Conservation (phyloP, 2,329 filamentous ascomycete genomes). For the Sarocladium oryzae region DNA sequence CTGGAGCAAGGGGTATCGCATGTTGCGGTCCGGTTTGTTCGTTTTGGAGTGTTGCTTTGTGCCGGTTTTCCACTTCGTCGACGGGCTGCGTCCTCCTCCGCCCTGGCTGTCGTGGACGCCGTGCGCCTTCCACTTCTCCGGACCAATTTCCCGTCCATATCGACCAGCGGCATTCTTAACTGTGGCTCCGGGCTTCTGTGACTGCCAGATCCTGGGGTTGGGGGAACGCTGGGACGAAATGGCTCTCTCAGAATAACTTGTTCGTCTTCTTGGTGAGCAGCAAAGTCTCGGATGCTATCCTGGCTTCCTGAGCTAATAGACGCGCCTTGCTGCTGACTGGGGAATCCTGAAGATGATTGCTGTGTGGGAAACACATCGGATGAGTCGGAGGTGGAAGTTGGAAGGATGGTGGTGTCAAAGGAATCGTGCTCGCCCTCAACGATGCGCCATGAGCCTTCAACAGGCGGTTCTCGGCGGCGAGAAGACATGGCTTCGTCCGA, state of each 20-base stretch:
- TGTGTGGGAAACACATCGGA: neutral
- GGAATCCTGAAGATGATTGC: slow-evolving; percentile 26
- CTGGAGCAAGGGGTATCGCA: neutral
- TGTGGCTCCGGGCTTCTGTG: slow-evolving; percentile 33
- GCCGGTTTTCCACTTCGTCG: neutral
- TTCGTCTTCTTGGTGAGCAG: slow-evolving; percentile 47
- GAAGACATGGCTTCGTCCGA: slow-evolving; percentile 1
- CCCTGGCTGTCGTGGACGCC: neutral
- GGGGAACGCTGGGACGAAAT: slow-evolving; percentile 47
- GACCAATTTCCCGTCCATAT: slow-evolving; percentile 31
- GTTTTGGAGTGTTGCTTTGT: neutral
- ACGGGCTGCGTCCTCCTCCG: neutral
- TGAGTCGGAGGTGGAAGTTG: slow-evolving; percentile 32
- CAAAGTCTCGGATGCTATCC: slow-evolving; percentile 50
- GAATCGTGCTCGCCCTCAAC: slow-evolving; percentile 56
- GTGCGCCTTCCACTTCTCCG: neutral
- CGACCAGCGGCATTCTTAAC: slow-evolving; percentile 46
- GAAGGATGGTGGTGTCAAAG: slow-evolving; percentile 49
- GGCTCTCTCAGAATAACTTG: slow-evolving; percentile 47
- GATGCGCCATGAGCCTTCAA: slow-evolving; percentile 47
- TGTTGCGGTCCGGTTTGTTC: slow-evolving; percentile 6
- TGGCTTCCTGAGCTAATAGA: slow-evolving; percentile 39
- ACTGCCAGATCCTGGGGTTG: slow-evolving; percentile 11
- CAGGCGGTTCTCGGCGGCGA: slow-evolving; percentile 4
- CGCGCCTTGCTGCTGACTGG: slow-evolving; percentile 39